Conservation (phyloP, 2,329 filamentous ascomycete genomes). For the Thielaviopsis populi region DNA sequence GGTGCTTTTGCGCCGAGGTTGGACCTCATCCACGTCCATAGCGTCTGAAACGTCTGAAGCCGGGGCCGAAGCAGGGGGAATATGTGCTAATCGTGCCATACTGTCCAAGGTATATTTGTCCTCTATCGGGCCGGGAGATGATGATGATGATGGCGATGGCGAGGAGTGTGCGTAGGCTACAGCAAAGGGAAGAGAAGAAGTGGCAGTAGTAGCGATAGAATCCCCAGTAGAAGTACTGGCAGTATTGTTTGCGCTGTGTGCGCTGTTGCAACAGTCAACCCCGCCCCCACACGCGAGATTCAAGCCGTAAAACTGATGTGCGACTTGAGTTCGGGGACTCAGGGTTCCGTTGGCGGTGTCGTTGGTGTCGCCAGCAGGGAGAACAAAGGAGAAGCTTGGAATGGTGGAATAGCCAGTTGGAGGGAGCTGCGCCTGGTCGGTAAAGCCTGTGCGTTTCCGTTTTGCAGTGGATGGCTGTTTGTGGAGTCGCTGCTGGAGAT, state of each 20-base stretch:
- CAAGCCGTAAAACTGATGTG: conserved; percentile 12
- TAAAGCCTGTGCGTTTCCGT: conserved; percentile 6
- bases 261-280: background rate
- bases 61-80: background rate
- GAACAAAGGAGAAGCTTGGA: conserved; percentile 10
- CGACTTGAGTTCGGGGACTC: conserved; percentile 14
- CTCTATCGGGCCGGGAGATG: background rate
- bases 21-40: conserved; percentile 13
- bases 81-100: conserved; percentile 15
- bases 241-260: background rate
- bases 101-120: background rate
- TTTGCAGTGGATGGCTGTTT: conserved; percentile 4
- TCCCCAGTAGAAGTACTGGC: background rate
- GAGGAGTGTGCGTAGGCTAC: background rate
- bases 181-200: background rate
- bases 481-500: background rate
- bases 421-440: conserved; percentile 10
- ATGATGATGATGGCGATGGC: background rate
- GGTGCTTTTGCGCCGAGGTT: conserved; percentile 1
- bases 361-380: conserved; percentile 6
- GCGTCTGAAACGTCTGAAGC: background rate
- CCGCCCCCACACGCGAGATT: conserved; percentile 7
- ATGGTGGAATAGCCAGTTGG: conserved; percentile 4
- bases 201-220: background rate
- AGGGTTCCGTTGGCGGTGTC: conserved; percentile 1